Evolutionary conservation across 1,139 yeast species (phyloP).

Genomic region (Hanseniaspora sp.): DNA sequence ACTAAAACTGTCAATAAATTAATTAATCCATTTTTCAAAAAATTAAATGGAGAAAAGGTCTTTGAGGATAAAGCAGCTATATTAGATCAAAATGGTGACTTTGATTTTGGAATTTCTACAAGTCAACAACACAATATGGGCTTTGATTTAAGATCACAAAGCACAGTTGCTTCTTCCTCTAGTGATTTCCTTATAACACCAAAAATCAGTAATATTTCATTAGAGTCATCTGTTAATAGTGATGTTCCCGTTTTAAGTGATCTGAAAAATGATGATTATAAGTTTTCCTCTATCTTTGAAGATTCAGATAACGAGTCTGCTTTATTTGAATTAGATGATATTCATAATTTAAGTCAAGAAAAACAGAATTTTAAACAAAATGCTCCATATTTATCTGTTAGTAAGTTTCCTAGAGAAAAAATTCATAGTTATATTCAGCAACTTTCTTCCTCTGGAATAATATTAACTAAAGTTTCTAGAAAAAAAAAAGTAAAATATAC

Average conservation of each 20-base stretch:
- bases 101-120: background rate
- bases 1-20: background rate
- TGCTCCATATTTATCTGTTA: background rate
- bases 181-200: background rate
- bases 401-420: background rate
- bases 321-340: background rate
- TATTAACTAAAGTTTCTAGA: constrained; percentile 26
- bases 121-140: background rate
- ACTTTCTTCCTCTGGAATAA: constrained; percentile 19
- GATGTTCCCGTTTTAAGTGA: background rate
- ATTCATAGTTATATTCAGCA: background rate
- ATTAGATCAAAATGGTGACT: background rate
- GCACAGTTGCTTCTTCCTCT: background rate
- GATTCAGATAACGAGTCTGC: background rate
- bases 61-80: background rate
- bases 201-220: background rate
- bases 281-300: background rate
- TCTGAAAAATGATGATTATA: background rate
- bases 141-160: background rate
- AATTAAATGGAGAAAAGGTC: background rate
- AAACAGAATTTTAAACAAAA: background rate
- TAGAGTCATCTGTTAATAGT: background rate
- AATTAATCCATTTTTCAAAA: background rate
- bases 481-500: constrained; percentile 23
- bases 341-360: background rate